Conservation (phyloP, 2,329 filamentous ascomycete species). For the Pochonia chlamydosporia region DNA sequence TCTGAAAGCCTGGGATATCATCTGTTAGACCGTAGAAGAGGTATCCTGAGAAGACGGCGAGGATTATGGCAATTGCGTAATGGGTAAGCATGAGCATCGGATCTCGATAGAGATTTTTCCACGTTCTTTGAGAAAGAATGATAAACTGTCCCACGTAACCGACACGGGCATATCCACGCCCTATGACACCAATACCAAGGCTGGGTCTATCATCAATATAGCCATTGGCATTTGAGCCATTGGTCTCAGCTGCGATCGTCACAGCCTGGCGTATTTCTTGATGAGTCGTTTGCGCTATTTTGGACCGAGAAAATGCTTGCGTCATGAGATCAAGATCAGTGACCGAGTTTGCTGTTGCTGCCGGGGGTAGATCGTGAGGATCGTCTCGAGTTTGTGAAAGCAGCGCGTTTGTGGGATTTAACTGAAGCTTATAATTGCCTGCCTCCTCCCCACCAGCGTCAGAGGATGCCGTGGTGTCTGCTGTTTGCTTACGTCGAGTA, state of each 20-base stretch:
- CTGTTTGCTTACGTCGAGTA: constrained; percentile 64
- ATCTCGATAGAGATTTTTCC: constrained; percentile 96
- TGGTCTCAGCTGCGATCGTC: constrained; percentile 57
- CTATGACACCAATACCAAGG: constrained; percentile 51
- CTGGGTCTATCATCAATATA: constrained; percentile 41
- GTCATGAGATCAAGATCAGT: constrained; percentile 83
- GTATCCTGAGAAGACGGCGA: constrained; percentile 90
- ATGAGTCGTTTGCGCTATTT: constrained; percentile 66
- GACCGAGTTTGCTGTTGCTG: constrained; percentile 52
- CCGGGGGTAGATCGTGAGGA: constrained; percentile 54
- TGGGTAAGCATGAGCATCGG: constrained; percentile 98
- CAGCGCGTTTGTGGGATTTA: constrained; percentile 34
- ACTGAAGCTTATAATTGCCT: constrained; percentile 46
- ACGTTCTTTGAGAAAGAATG: constrained; percentile 85
- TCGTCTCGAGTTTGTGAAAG: constrained; percentile 65
- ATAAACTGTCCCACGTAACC: constrained; percentile 76
- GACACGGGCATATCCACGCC: constrained; percentile 77
- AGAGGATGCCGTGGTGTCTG: constrained; percentile 58
- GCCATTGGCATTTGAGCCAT: constrained; percentile 55
- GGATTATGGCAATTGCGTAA: constrained; percentile 91
- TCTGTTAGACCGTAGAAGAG: constrained; percentile 95
- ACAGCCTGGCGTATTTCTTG: constrained; percentile 75
- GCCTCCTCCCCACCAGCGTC: constrained; percentile 46
- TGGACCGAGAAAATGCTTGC: constrained; percentile 67
- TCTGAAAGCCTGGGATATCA: constrained; percentile 96